These are phyloP conservation scores for Corynespora cassiicola DNA, from an alignment of 2,329 filamentous ascomycete genomes.

Conservation along the genomic window DNA sequence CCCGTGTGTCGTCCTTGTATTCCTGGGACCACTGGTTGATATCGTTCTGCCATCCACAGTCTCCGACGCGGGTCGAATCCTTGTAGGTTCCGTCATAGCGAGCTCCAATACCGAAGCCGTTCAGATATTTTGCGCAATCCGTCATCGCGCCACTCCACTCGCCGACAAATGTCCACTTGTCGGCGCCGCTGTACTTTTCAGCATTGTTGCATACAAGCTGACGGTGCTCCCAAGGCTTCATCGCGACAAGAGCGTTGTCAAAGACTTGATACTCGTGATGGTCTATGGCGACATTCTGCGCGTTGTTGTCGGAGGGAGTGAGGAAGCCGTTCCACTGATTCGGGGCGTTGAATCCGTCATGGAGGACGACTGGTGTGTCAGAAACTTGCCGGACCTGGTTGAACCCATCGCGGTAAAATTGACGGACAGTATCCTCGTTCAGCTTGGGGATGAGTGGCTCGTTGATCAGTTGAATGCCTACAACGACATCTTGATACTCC, in stretches of 20 bases:
- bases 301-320: conserved; percentile 56
- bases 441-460: conserved; percentile 60
- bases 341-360: conserved; percentile 62
- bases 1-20: conserved; percentile 54
- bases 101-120: conserved; percentile 65
- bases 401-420: conserved; percentile 64
- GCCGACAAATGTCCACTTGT: conserved; percentile 73
- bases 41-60: conserved; percentile 60
- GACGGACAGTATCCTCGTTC: conserved; percentile 52
- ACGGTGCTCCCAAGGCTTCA: conserved; percentile 61
- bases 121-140: conserved; percentile 60
- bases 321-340: conserved; percentile 68
- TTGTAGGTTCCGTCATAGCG: conserved; percentile 65
- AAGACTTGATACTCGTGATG: conserved; percentile 75
- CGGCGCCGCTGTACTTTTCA: conserved; percentile 55
- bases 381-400: conserved; percentile 53
- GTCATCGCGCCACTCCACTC: conserved; percentile 75
- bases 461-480: conserved; percentile 64
- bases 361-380: conserved; percentile 61
- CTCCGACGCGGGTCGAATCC: conserved; percentile 57
- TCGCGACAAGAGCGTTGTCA: conserved; percentile 56
- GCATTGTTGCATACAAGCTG: conserved; percentile 63
- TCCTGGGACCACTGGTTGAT: conserved; percentile 55
- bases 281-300: conserved; percentile 66
- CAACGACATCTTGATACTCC: conserved; percentile 64